Evolutionary conservation across 2,329 filamentous ascomycete genomes (phyloP), one percentile per base, ranked within the genome.

Genomic region (Fusarium vanettenii): DNA sequence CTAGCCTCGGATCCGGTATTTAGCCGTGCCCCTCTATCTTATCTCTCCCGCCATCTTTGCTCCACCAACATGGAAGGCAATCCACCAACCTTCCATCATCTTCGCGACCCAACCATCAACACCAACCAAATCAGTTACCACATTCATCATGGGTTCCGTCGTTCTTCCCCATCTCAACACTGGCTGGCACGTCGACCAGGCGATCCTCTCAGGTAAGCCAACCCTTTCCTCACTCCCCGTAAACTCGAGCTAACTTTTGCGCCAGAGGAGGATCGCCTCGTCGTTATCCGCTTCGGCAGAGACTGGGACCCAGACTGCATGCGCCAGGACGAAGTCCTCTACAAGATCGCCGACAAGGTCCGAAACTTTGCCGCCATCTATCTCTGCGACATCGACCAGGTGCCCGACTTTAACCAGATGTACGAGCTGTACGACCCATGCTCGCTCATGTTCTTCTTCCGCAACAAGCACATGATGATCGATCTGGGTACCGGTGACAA

Each of bases 391-490:
- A 92, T 97, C 79, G 94, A 97, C 81, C 89, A 95, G 82, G 94
- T 97, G 6, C 94, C 94, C 66, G 95, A 97, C 83, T 98, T 98
- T 87, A 98, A 97, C 82, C 91, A 93, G 80, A 98, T 98, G 96
- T 98, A 98, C 87, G 91, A 95, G 81, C 88, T 95, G 7, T 95
- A 97, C 87, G 94, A 99, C 81, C 92, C 95, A 1, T 94, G 95
- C 86, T 97, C 97, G 4, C 92, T 98, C 84, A 98, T 98, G 94
- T 97, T 88, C 87, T 98, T 98, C 89, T 98, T 95, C 87, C 91
- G 96, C 72, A 99, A 99, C 83, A 99, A 99, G 84, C 95, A 98
- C 85, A 98, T 98, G 91, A 97, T 97, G 94, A 95, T 94, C 83
- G 96, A 98, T 90, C 95, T 98, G 78, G 96, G 96, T 56, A 99